Conservation (phyloP, 306 rosid species). For the cucumber (Cucumis sativus) region Cucumber_9930_V3 NC_026655.2:5145501-5146000, state of each 20-base stretch:
- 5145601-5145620: too few relatives aligned
- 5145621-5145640: too few relatives aligned
- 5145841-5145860: neutral
- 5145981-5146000: neutral
- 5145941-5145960: neutral
- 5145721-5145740: neutral
- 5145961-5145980: neutral
- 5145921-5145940: neutral
- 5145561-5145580: too few relatives aligned
- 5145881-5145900: neutral
- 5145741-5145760: neutral
- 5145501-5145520: too few relatives aligned
- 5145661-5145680: neutral
- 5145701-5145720: neutral
- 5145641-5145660: neutral
- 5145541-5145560: too few relatives aligned
- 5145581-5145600: too few relatives aligned
- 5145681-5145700: neutral
- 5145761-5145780: neutral
- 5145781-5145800: neutral
- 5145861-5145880: neutral
- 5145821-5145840: neutral
- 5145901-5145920: neutral
- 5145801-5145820: neutral
- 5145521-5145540: too few relatives aligned